Conservation (phyloP, 495 filamentous ascomycete species). For the Lasiosphaeria ovina region DNA sequence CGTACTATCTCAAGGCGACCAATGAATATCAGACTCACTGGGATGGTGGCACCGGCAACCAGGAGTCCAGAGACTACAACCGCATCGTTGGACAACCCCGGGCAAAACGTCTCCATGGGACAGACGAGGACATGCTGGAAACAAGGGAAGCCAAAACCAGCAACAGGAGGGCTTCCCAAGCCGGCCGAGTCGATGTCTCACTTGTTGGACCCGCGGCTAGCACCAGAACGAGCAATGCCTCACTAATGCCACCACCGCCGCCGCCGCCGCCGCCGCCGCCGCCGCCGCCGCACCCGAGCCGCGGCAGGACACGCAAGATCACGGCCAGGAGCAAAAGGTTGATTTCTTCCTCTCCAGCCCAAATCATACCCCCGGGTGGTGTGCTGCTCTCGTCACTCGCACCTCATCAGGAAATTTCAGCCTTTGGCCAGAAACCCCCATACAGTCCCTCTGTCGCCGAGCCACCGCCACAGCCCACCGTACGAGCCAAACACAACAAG, state of each 20-base stretch:
- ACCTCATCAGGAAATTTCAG: no score
- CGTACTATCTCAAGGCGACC: no score
- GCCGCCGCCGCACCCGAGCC: no score
- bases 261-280: no score
- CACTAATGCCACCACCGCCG: no score
- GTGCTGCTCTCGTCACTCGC: no score
- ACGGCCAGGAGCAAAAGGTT: no score
- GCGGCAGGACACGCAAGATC: no score
- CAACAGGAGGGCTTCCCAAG: background rate
- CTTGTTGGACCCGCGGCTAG: background rate
- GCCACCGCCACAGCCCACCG: background rate
- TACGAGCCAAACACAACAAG: conserved; percentile 11
- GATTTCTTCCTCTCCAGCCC: no score
- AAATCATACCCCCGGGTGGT: no score
- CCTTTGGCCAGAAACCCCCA: background rate
- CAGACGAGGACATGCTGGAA: background rate
- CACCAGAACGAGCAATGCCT: background rate
- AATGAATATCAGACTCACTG: no score
- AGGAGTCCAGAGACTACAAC: background rate
- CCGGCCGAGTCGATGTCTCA: background rate
- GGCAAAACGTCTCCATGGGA: background rate
- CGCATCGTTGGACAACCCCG: background rate
- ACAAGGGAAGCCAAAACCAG: background rate
- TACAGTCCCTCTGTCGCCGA: background rate
- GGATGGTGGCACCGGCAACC: no score